Evolutionary conservation across 129 eudicot species (phyloP).

Genomic region (Oenanthe sinensis): DNA sequence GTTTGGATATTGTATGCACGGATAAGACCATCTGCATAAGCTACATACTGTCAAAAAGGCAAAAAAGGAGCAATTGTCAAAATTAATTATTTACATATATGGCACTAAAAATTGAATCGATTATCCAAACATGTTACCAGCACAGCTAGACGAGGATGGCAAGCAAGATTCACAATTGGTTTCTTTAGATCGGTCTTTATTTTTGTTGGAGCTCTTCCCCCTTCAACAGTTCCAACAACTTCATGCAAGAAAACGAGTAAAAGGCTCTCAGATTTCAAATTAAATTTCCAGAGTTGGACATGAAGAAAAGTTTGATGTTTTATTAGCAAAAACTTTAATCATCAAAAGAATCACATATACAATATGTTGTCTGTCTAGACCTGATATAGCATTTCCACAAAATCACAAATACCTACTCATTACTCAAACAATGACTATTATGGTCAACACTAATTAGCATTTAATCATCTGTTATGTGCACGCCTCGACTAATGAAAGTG

Average conservation of each 20-base stretch:
- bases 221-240: slow-evolving; percentile 99
- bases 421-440: background rate
- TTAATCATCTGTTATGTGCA: background rate
- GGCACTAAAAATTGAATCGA: background rate
- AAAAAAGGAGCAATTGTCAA: slow-evolving; percentile 9
- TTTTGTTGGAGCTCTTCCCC: slow-evolving; percentile 96
- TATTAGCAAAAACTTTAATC: background rate
- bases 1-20: slow-evolving; percentile 96
- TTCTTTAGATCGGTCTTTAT: slow-evolving; percentile 98
- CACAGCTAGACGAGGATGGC: slow-evolving; percentile 94
- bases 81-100: background rate
- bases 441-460: background rate
- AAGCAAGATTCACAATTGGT: slow-evolving; percentile 95
- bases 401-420: background rate
- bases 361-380: background rate
- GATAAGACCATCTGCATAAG: slow-evolving; percentile 90
- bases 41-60: slow-evolving; percentile 60
- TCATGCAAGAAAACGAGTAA: slow-evolving; percentile 22
- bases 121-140: slow-evolving; percentile 41
- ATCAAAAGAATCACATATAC: background rate
- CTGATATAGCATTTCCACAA: background rate
- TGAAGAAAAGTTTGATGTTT: background rate
- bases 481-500: background rate
- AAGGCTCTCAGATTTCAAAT: background rate
- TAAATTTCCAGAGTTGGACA: background rate